Percentiles rank a stretch among this genome's conserved stretches.
phyloP scores from a whole-genome alignment of 805 yeast species.

The Suhomyces xylopsoci region DNA sequence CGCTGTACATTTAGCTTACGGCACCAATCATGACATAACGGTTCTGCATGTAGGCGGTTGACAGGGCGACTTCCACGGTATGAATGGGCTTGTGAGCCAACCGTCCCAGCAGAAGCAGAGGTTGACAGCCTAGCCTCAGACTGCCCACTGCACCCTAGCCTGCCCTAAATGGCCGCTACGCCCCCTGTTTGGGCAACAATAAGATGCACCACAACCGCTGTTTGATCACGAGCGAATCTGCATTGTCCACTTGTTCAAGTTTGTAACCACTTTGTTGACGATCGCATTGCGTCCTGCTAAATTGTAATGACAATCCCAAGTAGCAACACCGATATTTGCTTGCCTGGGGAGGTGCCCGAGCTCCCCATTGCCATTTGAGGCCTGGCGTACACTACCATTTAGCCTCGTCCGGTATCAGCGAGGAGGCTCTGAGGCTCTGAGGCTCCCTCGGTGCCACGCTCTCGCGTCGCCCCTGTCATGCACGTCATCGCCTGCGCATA shows the following conservation, averaged over 20 bases:
- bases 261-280: neutral
- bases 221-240: neutral
- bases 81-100: neutral
- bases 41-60: neutral
- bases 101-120: neutral
- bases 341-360: neutral
- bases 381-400: neutral
- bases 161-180: neutral
- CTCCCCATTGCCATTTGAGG: no score
- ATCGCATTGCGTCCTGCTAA: neutral
- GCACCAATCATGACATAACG: neutral
- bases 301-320: neutral
- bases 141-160: neutral
- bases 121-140: neutral
- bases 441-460: neutral
- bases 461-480: neutral
- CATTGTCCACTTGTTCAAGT: neutral
- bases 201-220: constrained; percentile 1
- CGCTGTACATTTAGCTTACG: neutral
- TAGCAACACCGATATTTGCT: neutral
- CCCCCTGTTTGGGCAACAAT: neutral
- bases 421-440: no score
- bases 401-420: neutral
- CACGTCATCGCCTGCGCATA: neutral
- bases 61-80: neutral